Conservation (phyloP, 306 rosid species). For the Carpinus fangiana region DNA sequence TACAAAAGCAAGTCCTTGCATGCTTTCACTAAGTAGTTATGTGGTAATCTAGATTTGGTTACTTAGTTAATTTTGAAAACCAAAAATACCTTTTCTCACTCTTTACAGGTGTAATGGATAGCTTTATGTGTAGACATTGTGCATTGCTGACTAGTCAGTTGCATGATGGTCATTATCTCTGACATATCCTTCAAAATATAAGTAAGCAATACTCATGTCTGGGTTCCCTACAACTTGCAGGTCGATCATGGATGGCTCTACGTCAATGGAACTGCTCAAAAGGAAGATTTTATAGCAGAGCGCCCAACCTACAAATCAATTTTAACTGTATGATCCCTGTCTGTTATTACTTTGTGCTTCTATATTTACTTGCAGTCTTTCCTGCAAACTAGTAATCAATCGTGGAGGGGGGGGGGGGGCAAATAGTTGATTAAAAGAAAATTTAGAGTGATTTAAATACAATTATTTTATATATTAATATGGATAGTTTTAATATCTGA, state of each 20-base stretch:
- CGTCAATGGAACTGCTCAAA: conserved; percentile 64
- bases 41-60: background rate
- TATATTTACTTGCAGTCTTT: conserved; percentile 18
- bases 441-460: background rate
- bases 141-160: background rate
- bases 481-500: background rate
- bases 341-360: conserved; percentile 11
- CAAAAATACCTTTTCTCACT: background rate
- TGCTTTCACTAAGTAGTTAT: background rate
- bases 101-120: background rate
- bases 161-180: background rate
- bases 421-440: background rate
- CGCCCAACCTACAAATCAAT: conserved; percentile 46
- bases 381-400: background rate
- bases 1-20: background rate
- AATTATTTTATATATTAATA: background rate
- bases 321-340: conserved; percentile 49
- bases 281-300: conserved; percentile 68
- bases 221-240: conserved; percentile 40
- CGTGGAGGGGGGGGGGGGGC: background rate
- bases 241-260: conserved; percentile 63
- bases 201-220: conserved; percentile 9
- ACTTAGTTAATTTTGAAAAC: background rate
- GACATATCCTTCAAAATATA: background rate
- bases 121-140: background rate